Conservation (phyloP, 2,329 filamentous ascomycete species). For the Cladosporium phlei region DNA sequence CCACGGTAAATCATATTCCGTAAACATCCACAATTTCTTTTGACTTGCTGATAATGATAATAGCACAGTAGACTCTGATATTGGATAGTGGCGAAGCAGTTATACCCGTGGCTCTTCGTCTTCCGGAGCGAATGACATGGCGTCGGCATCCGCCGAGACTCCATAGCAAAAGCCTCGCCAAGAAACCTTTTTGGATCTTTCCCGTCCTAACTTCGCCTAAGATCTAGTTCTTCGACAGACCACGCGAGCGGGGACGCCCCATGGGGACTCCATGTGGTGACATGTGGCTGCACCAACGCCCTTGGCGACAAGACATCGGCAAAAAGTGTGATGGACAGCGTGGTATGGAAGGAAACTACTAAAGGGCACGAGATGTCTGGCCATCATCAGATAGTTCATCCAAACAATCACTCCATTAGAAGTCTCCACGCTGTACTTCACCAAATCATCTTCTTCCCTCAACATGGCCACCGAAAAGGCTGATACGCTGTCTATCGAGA, state of each 20-base stretch:
- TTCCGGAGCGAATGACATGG: no score
- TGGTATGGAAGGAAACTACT: constrained; percentile 1
- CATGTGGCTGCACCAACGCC: constrained; percentile 5
- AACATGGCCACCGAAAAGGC: constrained; percentile 15
- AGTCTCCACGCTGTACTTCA: no score
- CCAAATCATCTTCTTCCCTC: constrained; percentile 25
- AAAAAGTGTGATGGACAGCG: constrained; percentile 1
- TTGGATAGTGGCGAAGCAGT: no score
- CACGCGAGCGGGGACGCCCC: constrained; percentile 10
- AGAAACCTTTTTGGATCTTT: constrained; percentile 1
- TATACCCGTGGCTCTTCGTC: no score
- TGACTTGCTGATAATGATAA: no score
- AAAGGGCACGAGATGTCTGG: neutral
- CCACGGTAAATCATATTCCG: no score
- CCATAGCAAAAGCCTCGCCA: constrained; percentile 1
- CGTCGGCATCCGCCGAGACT: neutral
- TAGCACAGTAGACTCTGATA: no score
- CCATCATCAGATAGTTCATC: neutral
- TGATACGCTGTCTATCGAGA: constrained; percentile 23
- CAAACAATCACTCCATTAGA: no score
- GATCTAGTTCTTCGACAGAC: neutral
- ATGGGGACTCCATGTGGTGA: constrained; percentile 1
- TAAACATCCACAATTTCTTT: no score
- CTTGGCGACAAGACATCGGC: constrained; percentile 6
- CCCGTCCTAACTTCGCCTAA: constrained; percentile 1